These are phyloP conservation scores for Dicorynia guianensis DNA, from an alignment of 306 rosid genomes.

Conservation along the genomic window DNA sequence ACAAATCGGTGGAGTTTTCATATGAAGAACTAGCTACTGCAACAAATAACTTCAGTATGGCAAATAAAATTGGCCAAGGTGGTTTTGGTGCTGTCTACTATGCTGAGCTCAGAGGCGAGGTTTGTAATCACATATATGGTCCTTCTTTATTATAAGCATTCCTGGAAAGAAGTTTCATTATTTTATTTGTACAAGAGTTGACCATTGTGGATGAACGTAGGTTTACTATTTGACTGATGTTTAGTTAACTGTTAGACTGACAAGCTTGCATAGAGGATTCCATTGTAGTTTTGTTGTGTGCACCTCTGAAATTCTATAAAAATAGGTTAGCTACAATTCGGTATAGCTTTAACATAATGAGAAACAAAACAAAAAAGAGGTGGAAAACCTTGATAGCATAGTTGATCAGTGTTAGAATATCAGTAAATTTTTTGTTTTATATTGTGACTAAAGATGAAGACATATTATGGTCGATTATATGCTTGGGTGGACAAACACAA, in stretches of 20 bases:
- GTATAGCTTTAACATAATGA: neutral
- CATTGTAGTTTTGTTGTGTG: neutral
- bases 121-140: conserved; percentile 50
- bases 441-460: conserved; percentile 17
- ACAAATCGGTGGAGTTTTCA: conserved; percentile 90
- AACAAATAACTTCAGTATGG: conserved; percentile 75
- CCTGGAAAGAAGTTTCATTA: neutral
- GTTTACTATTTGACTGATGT: conserved; percentile 9
- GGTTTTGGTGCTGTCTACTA: conserved; percentile 95
- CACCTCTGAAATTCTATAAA: conserved; percentile 9
- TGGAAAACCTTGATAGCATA: conserved; percentile 15
- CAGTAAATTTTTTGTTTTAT: neutral
- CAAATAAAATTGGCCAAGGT: conserved; percentile 92
- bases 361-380: neutral
- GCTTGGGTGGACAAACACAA: conserved; percentile 28
- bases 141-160: conserved; percentile 12
- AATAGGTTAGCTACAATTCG: conserved; percentile 17
- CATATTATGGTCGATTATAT: conserved; percentile 21
- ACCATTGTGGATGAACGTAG: conserved; percentile 10
- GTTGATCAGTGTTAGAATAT: conserved; percentile 8
- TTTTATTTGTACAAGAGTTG: conserved; percentile 8
- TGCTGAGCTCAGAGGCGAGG: conserved; percentile 99
- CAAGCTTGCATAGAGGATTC: conserved; percentile 10
- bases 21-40: conserved; percentile 86
- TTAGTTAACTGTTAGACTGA: conserved; percentile 25